phyloP scores from a whole-genome alignment of 1,139 yeast species.

The Suhomyces coccinellae region DNA sequence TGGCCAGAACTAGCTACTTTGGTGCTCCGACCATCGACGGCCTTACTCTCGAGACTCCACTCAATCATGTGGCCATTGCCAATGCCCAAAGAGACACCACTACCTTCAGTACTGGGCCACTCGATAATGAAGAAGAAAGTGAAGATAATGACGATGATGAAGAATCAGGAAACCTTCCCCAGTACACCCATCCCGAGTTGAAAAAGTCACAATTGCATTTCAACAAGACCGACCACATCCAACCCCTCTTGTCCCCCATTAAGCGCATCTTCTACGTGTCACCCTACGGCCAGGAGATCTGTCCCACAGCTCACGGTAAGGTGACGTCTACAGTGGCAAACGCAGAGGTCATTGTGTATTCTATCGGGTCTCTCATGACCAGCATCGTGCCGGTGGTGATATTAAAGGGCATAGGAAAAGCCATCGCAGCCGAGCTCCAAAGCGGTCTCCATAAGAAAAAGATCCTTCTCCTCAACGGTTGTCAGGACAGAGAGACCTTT shows the following conservation, averaged over 20 bases:
- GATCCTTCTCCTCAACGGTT: slow-evolving; percentile 67
- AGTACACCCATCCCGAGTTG: slow-evolving; percentile 78
- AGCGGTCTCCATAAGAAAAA: slow-evolving; percentile 36
- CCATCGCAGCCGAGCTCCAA: slow-evolving; percentile 41
- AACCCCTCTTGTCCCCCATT: slow-evolving; percentile 75
- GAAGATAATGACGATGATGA: slow-evolving; percentile 11
- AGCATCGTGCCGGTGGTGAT: slow-evolving; percentile 78
- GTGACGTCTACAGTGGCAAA: slow-evolving; percentile 54
- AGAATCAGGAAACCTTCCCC: slow-evolving; percentile 62
- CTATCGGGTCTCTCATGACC: slow-evolving; percentile 88
- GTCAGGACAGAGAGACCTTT: slow-evolving; percentile 72
- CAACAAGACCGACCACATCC: slow-evolving; percentile 51
- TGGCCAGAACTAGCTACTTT: slow-evolving; percentile 18
- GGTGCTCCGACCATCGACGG: slow-evolving; percentile 17
- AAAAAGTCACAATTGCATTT: slow-evolving; percentile 74
- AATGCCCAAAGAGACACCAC: slow-evolving; percentile 4
- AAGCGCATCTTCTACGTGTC: slow-evolving; percentile 75
- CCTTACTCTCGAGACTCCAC: slow-evolving; percentile 13
- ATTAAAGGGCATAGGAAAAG: slow-evolving; percentile 69
- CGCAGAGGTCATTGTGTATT: slow-evolving; percentile 64
- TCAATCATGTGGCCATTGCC: slow-evolving; percentile 23
- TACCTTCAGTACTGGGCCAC: too few species aligned
- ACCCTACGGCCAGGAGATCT: slow-evolving; percentile 85
- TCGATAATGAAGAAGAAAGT: too few species aligned
- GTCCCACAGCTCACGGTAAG: slow-evolving; percentile 71